Base-by-base conservation (phyloP, 2,329 filamentous ascomycete species). In the Alternaria sp. region DNA sequence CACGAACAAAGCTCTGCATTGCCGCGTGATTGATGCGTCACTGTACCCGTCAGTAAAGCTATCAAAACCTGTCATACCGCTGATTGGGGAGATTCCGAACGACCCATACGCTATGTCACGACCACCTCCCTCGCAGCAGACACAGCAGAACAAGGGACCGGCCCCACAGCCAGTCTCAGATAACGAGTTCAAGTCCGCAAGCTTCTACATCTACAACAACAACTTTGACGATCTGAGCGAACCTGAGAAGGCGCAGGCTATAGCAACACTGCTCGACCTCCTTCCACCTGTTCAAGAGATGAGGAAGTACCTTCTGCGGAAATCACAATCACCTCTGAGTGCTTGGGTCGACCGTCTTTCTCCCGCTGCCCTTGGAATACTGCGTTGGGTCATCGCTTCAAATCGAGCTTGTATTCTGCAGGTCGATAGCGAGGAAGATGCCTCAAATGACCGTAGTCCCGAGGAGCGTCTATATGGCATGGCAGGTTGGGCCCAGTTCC, bases 301-400 rank as follows among this genome's bases (percentile, higher is more conserved):
- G 82, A 80, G 76, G 29, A 59, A 72, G 0, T 87, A 81, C 58
- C 76, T 88, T 11, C 65, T 74, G 5, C 73, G 75, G 11, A 74
- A 77, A 24, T 80, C 79, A 70, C 72, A 72, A 37, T 72, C 71
- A 8, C 44, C 69, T 13, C 68, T 83, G n/a, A 75, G 71, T 55
- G 65, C 73, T 11, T 90, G 88, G 88, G 75, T 78, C 63, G 80
- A 85, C 23, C 78, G 83, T 17, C 82, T 97, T 9, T 85, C 88
- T 0, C 84, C 86, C 2, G 84, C 90, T 6, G 85, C 88, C 0
- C 77, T 91, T 3, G 85, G 87, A 21, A 77, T 96, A 0, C 79
- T 97, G 21, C 85, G 91, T 51, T 97, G 93, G 93, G 91, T 97
- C 60, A 86, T 97, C 57, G 91, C 93, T 0, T 96, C 93, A 0